Evolutionary conservation across 1,139 yeast genomes (phyloP).

Genomic region (Geotrichum europaeum): DNA sequence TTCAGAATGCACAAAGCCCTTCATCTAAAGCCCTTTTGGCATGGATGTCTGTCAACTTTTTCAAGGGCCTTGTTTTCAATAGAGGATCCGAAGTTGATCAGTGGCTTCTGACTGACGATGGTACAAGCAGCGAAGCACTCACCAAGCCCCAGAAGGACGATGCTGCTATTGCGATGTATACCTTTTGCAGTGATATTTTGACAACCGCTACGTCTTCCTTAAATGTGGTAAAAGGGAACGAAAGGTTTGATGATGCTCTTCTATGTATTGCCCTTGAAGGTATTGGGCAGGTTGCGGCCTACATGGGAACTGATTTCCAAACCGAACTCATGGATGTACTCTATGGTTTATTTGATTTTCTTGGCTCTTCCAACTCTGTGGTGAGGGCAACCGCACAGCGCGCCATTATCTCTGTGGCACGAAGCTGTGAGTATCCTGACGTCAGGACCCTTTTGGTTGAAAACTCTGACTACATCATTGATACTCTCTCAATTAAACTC

Average conservation of each 20-base stretch:
- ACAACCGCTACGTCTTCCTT: neutral
- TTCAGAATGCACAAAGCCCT: slow-evolving; percentile 1
- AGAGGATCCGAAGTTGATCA: slow-evolving; percentile 10
- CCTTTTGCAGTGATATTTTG: slow-evolving; percentile 7
- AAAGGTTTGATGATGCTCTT: slow-evolving; percentile 1
- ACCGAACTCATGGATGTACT: slow-evolving; percentile 49
- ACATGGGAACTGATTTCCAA: slow-evolving; percentile 40
- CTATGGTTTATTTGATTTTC: slow-evolving; percentile 49
- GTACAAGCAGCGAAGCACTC: neutral
- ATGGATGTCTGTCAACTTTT: slow-evolving; percentile 27
- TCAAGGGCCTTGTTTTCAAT: slow-evolving; percentile 22
- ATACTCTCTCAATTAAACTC: slow-evolving; percentile 61
- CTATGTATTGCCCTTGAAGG: slow-evolving; percentile 33
- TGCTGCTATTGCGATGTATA: slow-evolving; percentile 10
- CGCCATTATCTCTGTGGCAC: slow-evolving; percentile 45
- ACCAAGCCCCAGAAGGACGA: slow-evolving; percentile 8
- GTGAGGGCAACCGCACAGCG: slow-evolving; percentile 45
- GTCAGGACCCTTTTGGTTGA: slow-evolving; percentile 50
- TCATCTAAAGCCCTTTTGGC: slow-evolving; percentile 15
- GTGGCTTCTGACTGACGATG: slow-evolving; percentile 12
- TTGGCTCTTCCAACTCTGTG: slow-evolving; percentile 44
- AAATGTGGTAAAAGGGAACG: neutral
- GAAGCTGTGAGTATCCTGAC: slow-evolving; percentile 51
- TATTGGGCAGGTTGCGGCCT: slow-evolving; percentile 37
- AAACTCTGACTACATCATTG: slow-evolving; percentile 77